Conservation (phyloP, 108 stramenopile genomes). For the Schizochytrium sp. region DNA sequence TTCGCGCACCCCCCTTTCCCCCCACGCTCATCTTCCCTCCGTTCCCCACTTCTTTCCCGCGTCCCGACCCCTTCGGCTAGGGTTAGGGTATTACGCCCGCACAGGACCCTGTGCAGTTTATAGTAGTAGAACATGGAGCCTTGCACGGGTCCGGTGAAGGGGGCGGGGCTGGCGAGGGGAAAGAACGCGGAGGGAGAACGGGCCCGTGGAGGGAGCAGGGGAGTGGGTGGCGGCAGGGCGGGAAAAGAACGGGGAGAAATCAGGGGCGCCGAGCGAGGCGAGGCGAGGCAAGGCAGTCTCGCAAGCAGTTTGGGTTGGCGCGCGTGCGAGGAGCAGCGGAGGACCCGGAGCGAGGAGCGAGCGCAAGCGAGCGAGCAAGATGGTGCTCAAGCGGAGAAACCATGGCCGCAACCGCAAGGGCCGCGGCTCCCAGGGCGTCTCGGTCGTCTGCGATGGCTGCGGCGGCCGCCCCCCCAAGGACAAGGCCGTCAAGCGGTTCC, state of each 20-base stretch:
- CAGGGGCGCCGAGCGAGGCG: neutral
- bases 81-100: too few relatives aligned
- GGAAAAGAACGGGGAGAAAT: neutral
- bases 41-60: too few relatives aligned
- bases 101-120: too few relatives aligned
- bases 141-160: too few relatives aligned
- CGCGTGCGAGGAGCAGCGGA: neutral
- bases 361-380: constrained; percentile 32
- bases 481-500: constrained; percentile 99
- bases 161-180: too few relatives aligned
- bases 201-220: too few relatives aligned
- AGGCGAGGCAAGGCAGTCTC: neutral
- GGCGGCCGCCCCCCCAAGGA: constrained; percentile 99
- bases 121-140: too few relatives aligned
- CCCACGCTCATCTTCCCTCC: too few relatives aligned
- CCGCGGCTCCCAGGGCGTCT: constrained; percentile 92
- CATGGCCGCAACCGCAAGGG: constrained; percentile 99
- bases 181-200: too few relatives aligned
- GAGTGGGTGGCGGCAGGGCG: neutral
- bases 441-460: constrained; percentile 93
- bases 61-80: too few relatives aligned
- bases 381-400: constrained; percentile 97
- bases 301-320: neutral
- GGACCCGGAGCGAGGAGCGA: neutral
- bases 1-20: too few relatives aligned